Evolutionary conservation across 2,329 filamentous ascomycete genomes (phyloP), one percentile per base, ranked within the genome.

Genomic region (Penicillium thymicola): DNA sequence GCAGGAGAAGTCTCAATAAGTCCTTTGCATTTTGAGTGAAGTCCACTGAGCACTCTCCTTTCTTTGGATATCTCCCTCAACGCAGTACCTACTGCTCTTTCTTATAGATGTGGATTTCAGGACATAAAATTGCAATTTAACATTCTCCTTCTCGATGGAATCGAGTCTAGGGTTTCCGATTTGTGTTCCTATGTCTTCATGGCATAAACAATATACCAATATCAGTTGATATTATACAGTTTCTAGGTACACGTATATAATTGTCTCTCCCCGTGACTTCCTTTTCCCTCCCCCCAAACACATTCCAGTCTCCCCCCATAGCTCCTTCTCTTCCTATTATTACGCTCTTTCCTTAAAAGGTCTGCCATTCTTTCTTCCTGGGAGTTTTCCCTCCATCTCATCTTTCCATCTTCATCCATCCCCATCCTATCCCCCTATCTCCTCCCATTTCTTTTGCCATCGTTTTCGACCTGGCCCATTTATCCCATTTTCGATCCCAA

Each of bases 1-100:
- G 41, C 66, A 69, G 61, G 71, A 70, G 18, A 70, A 70, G 59
- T 73, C 73, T 18, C 52, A 66, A 58, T 65, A 62, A 32, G 37
- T 50, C 5, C 36, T 25, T 49, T 32, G 13, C 34, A 27, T 23
- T 34, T 30, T 30, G 28, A 41, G 32, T 44, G n/a, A 28, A 16
- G 16, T 27, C 40, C 13, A 23, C 27, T 34, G 16, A 21, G 49
- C 34, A 34, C 40, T 27, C 50, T 38, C 46, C 30, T 41, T 51
- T 9, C 23, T 11, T 36, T 36, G 13, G 34, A 41, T 23, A 28
- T 32, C 16, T 41, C 13, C 43, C 38, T 8, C 14, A 8, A 28
- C 28, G 30, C 51, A n/a, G 27, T 28, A 14, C 32, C 27, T 36
- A 21, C 23, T 59, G 36, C 45, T 36, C 11, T 54, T 21, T 45